Percentiles rank a stretch among this genome's conserved stretches.
Conservation (phyloP, 1,284 basidiomycete species). For the Apiotrichum sp. region DNA sequence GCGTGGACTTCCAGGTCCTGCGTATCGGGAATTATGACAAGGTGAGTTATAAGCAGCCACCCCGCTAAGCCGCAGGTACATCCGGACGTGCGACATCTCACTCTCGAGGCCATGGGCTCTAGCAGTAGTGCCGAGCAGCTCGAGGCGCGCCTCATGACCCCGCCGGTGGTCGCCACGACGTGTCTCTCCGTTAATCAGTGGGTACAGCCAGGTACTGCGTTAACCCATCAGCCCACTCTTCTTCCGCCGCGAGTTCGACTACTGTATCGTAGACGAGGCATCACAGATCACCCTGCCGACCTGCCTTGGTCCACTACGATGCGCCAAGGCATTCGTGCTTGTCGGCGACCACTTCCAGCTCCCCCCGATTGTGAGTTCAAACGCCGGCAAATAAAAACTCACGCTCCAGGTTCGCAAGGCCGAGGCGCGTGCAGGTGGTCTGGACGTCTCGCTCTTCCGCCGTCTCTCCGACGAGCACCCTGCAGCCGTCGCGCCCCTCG, state of each 20-base stretch:
- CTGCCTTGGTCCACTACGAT: constrained; percentile 85
- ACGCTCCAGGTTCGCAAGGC: constrained; percentile 64
- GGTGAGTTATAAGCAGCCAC: constrained; percentile 49
- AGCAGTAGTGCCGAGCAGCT: constrained; percentile 67
- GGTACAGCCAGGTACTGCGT: constrained; percentile 36
- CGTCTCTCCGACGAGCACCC: constrained; percentile 80
- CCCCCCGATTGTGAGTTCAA: constrained; percentile 68
- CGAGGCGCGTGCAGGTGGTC: constrained; percentile 71
- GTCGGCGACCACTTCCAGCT: constrained; percentile 97
- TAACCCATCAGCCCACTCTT: constrained; percentile 66
- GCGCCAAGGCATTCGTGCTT: constrained; percentile 83
- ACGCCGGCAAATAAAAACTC: neutral
- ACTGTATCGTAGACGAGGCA: constrained; percentile 97
- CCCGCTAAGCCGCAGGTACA: constrained; percentile 56
- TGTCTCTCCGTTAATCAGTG: constrained; percentile 90
- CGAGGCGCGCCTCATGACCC: constrained; percentile 70
- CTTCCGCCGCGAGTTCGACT: constrained; percentile 78
- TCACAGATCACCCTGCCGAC: constrained; percentile 96
- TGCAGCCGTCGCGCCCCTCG: constrained; percentile 70
- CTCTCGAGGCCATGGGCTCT: constrained; percentile 55
- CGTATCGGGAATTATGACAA: constrained; percentile 88
- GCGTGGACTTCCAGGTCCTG: constrained; percentile 65
- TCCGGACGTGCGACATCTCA: constrained; percentile 65
- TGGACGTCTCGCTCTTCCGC: constrained; percentile 86
- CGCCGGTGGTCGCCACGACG: constrained; percentile 92